Percentiles rank a stretch among this genome's conserved stretches.
phyloP scores from a whole-genome alignment of 1,284 basidiomycete genomes.

The Paramarasmius palmivorus region DNA sequence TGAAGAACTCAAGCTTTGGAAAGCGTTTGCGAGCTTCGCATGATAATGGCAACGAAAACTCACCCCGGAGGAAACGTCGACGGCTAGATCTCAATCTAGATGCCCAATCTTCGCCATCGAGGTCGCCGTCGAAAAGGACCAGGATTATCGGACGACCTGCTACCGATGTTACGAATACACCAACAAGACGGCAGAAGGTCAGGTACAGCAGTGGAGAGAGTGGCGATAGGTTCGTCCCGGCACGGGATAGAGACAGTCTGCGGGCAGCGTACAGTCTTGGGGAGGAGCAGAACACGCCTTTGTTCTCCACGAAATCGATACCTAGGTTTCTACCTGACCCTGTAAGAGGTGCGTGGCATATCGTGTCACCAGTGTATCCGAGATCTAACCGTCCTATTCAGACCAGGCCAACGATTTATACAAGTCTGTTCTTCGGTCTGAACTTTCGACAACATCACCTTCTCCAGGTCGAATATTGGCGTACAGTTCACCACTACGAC shows the following conservation, averaged over 20 bases:
- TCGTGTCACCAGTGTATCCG: neutral
- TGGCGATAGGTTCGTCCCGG: neutral
- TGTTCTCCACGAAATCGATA: neutral
- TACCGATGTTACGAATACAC: slow-evolving; percentile 1
- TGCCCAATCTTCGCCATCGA: neutral
- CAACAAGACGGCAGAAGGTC: neutral
- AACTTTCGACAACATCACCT: neutral
- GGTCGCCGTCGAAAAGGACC: neutral
- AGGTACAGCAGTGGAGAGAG: neutral
- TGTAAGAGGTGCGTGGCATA: neutral
- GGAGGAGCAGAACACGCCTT: neutral
- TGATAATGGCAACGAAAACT: neutral
- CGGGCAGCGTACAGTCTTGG: neutral
- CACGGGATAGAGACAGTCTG: neutral
- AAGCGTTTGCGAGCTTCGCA: slow-evolving; percentile 1
- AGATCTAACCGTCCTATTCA: neutral
- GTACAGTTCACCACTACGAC: neutral
- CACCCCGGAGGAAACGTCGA: neutral
- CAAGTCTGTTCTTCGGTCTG: neutral
- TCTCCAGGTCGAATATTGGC: neutral
- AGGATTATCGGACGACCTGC: neutral
- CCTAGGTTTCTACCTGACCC: neutral
- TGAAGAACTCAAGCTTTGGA: slow-evolving; percentile 2
- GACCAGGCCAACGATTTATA: slow-evolving; percentile 4
- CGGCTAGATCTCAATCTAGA: neutral